Conservation (phyloP, 108 stramenopile species). For the Fragilaria crotonensis region DNA sequence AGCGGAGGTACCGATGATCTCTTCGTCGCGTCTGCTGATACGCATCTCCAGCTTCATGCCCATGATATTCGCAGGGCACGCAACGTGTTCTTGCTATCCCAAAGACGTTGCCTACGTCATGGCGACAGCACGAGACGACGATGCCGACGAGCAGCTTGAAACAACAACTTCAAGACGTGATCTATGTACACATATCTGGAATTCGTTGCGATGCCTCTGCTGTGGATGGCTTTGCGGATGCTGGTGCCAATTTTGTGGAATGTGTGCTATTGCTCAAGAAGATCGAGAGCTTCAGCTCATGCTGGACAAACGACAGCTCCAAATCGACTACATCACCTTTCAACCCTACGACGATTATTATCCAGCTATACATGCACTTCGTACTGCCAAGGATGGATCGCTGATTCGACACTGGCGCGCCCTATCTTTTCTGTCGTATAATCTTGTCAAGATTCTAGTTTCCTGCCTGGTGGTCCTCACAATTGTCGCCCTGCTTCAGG, state of each 20-base stretch:
- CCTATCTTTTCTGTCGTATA: constrained; percentile 24
- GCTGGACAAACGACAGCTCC: constrained; percentile 17
- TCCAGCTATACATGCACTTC: constrained; percentile 15
- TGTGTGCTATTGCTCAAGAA: constrained; percentile 51
- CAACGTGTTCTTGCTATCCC: constrained; percentile 33
- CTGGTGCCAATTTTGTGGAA: constrained; percentile 38
- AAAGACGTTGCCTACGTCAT: constrained; percentile 3
- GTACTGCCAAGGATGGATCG: background rate
- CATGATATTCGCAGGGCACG: constrained; percentile 35
- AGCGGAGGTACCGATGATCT: too few species aligned
- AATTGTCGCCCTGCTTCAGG: constrained; percentile 14
- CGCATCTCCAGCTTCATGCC: background rate
- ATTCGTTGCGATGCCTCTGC: constrained; percentile 12
- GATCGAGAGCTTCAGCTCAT: constrained; percentile 33
- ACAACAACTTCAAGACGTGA: constrained; percentile 9
- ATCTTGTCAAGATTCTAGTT: constrained; percentile 18
- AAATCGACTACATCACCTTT: constrained; percentile 45
- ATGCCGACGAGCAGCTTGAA: background rate
- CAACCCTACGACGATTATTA: constrained; percentile 37
- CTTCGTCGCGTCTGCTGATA: background rate
- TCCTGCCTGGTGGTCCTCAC: constrained; percentile 14
- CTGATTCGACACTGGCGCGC: constrained; percentile 26
- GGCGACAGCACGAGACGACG: constrained; percentile 6
- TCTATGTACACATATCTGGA: constrained; percentile 16
- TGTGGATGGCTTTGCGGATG: constrained; percentile 27